Base-by-base conservation (phyloP, 768 basidiomycete species). In the Candolleomyces efflorescens region DNA sequence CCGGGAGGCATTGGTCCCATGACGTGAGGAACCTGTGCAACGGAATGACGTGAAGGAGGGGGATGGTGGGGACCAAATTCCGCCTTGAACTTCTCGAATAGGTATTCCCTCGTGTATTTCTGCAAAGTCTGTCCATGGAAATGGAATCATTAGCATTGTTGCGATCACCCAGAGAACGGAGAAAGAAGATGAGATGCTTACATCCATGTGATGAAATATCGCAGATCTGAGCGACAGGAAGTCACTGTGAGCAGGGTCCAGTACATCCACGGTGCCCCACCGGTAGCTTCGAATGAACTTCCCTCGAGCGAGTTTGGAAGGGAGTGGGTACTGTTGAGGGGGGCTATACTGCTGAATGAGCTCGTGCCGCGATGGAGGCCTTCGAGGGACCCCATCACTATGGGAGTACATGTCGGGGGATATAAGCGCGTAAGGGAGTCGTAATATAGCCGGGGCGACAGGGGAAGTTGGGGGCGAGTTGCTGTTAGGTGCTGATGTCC, bases 201-300 rank as follows among this genome's bases (percentile, higher is more conserved):
- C 92, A 82, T 89, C 84, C 87, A 94, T 90, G 69, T 92, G 90
- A 67, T 90, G 90, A 67, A 94, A 87, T 61, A 96, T 83, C 49
- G 90, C 90, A 27, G 81, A 79, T 57, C 90, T 84, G 56, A 96
- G 81, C 39, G 83, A 71, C 36, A 86, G 65, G 70, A 95, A 94
- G 71, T 96, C 94, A 65, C 85, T 87, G 64, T 95, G 92, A 39
- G 71, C 79, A 18, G 82, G 79, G 70, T 94, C 88, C 63, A 93
- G 75, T 47, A 91, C 87, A 67, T 93, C 89, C 64, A 94, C 78
- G 62, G 74, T 79, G 24, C 93, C 93, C 93, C 93, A 95, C 48
- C 91, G 83, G 71, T 90, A 94, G 62, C 70, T 79, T 55, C 92
- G 82, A 45, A 81, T 73, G 69, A 86, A 90, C 69, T 84, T 87